A percentile compares a stretch with the other conserved stretches of the same genome.
Conservation (phyloP, 495 filamentous ascomycete species). For the Neurospora discreta region DNA sequence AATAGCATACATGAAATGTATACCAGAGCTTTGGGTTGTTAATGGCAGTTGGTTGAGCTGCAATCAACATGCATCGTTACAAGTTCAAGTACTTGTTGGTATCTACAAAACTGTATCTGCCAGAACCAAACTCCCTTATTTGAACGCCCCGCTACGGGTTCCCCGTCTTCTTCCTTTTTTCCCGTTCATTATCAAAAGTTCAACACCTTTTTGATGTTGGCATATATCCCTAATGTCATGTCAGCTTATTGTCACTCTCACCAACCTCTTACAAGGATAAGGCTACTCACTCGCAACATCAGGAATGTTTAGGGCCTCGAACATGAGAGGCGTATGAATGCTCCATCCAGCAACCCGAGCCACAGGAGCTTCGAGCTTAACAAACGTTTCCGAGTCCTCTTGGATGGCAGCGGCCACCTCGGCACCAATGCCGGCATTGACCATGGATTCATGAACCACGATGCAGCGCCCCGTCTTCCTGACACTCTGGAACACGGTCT, state of each 20-base stretch:
- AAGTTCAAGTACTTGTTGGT: not conserved
- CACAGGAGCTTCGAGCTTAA: conserved; percentile 85
- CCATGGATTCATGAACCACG: conserved; percentile 92
- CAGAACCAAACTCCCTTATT: not conserved
- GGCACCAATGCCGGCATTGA: conserved; percentile 88
- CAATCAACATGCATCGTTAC: not conserved
- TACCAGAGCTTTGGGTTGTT: not conserved
- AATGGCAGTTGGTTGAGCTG: not conserved
- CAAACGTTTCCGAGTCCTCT: conserved; percentile 65
- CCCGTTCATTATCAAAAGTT: conserved; percentile 22
- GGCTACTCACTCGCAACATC: conserved; percentile 75
- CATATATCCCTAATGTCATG: conserved; percentile 33
- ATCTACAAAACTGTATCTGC: not conserved
- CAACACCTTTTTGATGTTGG: conserved; percentile 37
- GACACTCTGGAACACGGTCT: conserved; percentile 73
- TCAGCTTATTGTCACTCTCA: not conserved
- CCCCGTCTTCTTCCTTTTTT: not conserved
- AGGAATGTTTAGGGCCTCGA: conserved; percentile 79
- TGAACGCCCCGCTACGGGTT: not conserved
- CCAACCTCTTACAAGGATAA: not conserved
- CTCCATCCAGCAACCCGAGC: conserved; percentile 86
- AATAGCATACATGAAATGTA: not conserved
- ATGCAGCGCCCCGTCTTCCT: conserved; percentile 82
- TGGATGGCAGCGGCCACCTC: conserved; percentile 91
- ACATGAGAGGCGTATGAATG: conserved; percentile 71